These are phyloP conservation scores for Rickenella mellea DNA, from an alignment of 768 basidiomycete species.

Conservation along the genomic window DNA sequence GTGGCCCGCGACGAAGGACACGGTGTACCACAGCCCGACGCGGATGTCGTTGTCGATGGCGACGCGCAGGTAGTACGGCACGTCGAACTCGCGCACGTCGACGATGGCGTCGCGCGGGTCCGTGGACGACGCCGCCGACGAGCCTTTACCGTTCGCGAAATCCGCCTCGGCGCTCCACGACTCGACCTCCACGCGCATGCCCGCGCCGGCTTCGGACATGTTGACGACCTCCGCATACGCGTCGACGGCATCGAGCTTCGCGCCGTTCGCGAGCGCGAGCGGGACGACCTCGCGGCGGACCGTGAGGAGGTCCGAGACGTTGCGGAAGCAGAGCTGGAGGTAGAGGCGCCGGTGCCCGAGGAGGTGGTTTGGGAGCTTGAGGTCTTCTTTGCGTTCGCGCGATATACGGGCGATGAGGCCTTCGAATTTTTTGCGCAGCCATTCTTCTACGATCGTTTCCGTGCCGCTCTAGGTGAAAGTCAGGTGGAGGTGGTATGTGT, in stretches of 20 bases:
- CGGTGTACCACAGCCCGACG: constrained; percentile 94
- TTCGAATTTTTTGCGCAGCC: constrained; percentile 89
- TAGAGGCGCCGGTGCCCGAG: constrained; percentile 89
- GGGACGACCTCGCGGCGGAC: constrained; percentile 87
- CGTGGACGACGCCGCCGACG: constrained; percentile 34
- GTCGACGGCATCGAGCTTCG: constrained; percentile 91
- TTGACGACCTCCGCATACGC: constrained; percentile 95
- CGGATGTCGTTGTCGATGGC: constrained; percentile 98
- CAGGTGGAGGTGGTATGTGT: constrained; percentile 7
- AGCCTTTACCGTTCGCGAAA: constrained; percentile 25
- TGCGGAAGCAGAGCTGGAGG: constrained; percentile 83
- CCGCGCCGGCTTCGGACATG: constrained; percentile 50
- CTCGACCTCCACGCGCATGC: constrained; percentile 61
- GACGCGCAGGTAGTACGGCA: constrained; percentile 96
- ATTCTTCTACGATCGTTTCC: constrained; percentile 89
- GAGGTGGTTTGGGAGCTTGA: constrained; percentile 91
- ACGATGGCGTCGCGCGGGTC: constrained; percentile 91
- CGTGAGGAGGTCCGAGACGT: constrained; percentile 83
- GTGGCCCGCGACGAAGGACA: constrained; percentile 75
- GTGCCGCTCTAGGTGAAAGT: constrained; percentile 51
- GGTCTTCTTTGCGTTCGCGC: constrained; percentile 84
- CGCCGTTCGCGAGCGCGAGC: constrained; percentile 80
- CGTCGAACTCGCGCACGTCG: constrained; percentile 93
- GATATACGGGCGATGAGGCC: constrained; percentile 72
- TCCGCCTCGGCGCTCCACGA: constrained; percentile 44